These are phyloP conservation scores for Solanum dulcamara DNA, from an alignment of 257 asterid species.

Conservation along the genomic window DNA sequence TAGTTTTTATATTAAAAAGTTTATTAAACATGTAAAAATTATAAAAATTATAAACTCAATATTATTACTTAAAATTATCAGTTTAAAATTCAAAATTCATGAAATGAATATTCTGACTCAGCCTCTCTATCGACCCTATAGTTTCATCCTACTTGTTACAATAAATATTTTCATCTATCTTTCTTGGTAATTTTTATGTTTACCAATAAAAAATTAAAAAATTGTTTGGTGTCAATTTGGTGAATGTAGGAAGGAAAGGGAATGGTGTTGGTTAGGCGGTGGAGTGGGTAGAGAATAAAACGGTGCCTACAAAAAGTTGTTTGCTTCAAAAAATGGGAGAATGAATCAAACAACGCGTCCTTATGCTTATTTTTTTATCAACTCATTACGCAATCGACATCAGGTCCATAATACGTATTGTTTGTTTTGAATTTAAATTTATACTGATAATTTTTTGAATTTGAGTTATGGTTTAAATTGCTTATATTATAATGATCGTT, in stretches of 20 bases:
- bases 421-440: not conserved
- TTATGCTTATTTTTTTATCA: not conserved
- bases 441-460: not conserved
- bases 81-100: not conserved
- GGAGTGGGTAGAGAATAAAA: not conserved
- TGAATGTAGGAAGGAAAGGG: not conserved
- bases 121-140: not conserved
- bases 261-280: not conserved
- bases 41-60: not conserved
- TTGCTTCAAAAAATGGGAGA: not conserved
- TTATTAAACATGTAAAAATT: not conserved
- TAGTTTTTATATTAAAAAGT: not conserved
- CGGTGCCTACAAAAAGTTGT: not conserved
- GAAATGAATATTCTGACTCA: not conserved
- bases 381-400: not conserved
- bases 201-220: no score
- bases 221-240: not conserved
- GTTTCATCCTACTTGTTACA: not conserved
- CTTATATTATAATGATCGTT: not conserved
- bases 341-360: not conserved
- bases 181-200: not conserved
- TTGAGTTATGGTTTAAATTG: not conserved
- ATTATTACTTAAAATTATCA: not conserved
- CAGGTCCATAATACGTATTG: not conserved
- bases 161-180: not conserved